Evolutionary conservation across 1,284 basidiomycete genomes (phyloP).

Genomic region (Malassezia obtusa): DNA sequence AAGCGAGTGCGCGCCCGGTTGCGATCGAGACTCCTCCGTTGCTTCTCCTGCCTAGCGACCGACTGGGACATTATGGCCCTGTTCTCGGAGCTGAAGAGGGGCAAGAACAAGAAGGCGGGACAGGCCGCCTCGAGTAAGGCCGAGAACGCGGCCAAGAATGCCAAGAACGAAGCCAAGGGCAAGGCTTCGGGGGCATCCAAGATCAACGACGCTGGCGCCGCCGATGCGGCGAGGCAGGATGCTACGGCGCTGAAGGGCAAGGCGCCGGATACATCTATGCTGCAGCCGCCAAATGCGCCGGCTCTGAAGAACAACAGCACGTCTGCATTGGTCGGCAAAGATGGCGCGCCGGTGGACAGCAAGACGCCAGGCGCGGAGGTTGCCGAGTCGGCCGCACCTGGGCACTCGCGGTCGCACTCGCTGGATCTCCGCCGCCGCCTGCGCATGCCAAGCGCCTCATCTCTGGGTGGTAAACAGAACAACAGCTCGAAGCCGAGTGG

Average conservation of each 20-base stretch:
- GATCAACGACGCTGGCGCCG: background rate
- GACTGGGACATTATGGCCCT: background rate
- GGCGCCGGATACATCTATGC: background rate
- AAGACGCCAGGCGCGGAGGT: background rate
- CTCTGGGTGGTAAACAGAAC: conserved; percentile 3
- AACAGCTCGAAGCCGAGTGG: background rate
- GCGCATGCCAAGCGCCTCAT: conserved; percentile 13
- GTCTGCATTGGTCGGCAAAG: background rate
- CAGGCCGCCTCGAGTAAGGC: background rate
- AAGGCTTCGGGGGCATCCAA: background rate
- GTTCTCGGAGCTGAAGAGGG: conserved; percentile 1
- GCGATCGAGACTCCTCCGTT: too few species aligned
- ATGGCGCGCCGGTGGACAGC: background rate
- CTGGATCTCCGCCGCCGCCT: conserved; percentile 9
- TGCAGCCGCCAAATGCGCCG: background rate
- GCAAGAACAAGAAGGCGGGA: background rate
- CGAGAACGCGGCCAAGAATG: background rate
- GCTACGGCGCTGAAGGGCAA: background rate
- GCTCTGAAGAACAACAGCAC: background rate
- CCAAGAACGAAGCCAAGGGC: background rate
- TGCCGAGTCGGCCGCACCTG: background rate
- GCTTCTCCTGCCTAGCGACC: background rate
- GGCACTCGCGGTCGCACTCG: conserved; percentile 7
- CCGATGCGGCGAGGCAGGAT: background rate
- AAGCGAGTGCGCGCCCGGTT: too few species aligned